Percentiles rank a stretch among this genome's conserved stretches.
Evolutionary conservation across 805 yeast genomes (phyloP).

Genomic region (Yamadazyma scolyti): DNA sequence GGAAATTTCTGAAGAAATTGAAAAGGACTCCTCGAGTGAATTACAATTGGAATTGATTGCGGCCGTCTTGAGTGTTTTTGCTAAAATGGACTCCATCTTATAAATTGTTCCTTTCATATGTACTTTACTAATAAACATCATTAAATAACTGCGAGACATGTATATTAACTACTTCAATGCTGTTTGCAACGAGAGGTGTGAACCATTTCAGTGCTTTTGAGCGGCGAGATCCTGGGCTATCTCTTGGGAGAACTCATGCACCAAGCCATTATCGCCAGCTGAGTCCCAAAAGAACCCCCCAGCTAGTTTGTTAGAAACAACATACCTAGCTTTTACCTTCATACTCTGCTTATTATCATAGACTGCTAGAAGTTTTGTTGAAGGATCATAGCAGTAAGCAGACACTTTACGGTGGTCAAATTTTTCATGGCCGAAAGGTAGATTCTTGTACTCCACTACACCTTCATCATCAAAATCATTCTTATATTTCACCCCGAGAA

Average conservation of each 20-base stretch:
- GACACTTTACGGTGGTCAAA: slow-evolving; percentile 51
- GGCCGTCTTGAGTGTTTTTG: slow-evolving; percentile 85
- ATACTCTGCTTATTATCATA: slow-evolving; percentile 66
- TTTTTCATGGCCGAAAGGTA: slow-evolving; percentile 40
- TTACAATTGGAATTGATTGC: slow-evolving; percentile 85
- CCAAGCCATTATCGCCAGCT: slow-evolving; percentile 54
- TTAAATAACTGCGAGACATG: neutral
- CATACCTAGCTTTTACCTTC: slow-evolving; percentile 56
- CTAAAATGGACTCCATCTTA: slow-evolving; percentile 87
- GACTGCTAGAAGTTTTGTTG: slow-evolving; percentile 38
- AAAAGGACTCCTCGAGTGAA: slow-evolving; percentile 46
- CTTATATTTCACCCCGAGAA: slow-evolving; percentile 40
- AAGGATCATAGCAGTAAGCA: slow-evolving; percentile 47
- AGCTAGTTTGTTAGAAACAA: slow-evolving; percentile 46
- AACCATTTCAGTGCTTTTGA: too few species aligned
- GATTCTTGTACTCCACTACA: slow-evolving; percentile 50
- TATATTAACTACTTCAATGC: slow-evolving; percentile 6
- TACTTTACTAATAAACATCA: neutral
- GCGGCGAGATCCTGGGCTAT: neutral
- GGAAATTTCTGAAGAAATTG: slow-evolving; percentile 53
- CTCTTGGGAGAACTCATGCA: slow-evolving; percentile 1
- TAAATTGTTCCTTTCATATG: slow-evolving; percentile 29
- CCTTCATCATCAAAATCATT: slow-evolving; percentile 40
- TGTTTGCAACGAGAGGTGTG: too few species aligned
- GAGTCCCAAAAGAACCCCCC: slow-evolving; percentile 98